Percentiles rank a stretch among this genome's conserved stretches.
phyloP scores from a whole-genome alignment of 306 rosid genomes.

The Mucuna pruriens region DNA sequence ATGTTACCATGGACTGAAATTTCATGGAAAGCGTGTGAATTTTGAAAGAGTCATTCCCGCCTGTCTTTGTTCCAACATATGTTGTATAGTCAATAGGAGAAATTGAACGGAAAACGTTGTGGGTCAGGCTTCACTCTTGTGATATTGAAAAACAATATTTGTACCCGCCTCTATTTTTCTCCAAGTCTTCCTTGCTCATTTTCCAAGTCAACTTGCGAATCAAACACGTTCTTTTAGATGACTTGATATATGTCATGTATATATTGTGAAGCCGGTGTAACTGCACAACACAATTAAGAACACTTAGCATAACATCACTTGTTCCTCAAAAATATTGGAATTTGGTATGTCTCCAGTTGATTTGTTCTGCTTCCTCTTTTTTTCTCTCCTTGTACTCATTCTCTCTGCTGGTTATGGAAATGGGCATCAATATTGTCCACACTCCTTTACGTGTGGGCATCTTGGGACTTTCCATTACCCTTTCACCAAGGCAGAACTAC shows the following conservation, averaged over 20 bases:
- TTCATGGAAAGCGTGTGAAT: background rate
- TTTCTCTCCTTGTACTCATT: constrained; percentile 6
- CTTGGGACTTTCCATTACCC: constrained; percentile 37
- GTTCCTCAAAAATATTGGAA: background rate
- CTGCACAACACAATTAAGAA: background rate
- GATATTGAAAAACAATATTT: background rate
- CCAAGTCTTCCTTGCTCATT: constrained; percentile 13
- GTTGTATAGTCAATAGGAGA: background rate
- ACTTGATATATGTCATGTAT: background rate
- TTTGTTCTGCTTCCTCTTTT: constrained; percentile 15
- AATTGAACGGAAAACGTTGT: background rate
- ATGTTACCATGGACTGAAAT: too few species aligned
- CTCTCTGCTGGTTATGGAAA: constrained; percentile 9
- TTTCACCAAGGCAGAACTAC: constrained; percentile 41
- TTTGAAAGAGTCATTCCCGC: background rate
- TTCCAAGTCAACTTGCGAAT: constrained; percentile 37
- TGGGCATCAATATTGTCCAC: constrained; percentile 8
- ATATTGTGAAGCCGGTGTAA: background rate
- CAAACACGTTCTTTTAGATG: background rate
- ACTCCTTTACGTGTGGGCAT: constrained; percentile 27
- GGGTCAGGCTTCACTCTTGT: background rate
- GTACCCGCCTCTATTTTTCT: background rate
- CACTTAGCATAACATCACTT: background rate
- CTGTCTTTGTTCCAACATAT: background rate
- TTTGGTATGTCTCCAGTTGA: constrained; percentile 24